A percentile compares a stretch with the other conserved stretches of the same genome.
These are phyloP conservation scores for Edaphochlamys debaryana DNA, from an alignment of 139 green algal genomes.

Conservation along the genomic window DNA sequence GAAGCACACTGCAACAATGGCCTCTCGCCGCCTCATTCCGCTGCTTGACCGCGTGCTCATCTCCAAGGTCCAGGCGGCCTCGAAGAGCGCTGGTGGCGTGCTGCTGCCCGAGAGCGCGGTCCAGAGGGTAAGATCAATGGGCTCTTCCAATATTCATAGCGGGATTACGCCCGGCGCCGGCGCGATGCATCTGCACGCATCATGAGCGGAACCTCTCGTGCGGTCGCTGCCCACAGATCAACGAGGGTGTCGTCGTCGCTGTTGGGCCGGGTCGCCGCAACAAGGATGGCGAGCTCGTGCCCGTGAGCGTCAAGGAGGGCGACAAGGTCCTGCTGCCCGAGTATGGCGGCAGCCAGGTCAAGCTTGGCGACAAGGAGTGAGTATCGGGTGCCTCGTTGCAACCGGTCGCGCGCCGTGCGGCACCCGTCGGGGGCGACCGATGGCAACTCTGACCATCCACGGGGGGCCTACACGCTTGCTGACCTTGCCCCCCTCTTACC, in stretches of 20 bases:
- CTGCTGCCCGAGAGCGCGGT: conserved; percentile 91
- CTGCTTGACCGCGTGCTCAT: conserved; percentile 89
- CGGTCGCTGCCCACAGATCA: conserved; percentile 76
- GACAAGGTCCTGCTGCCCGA: conserved; percentile 98
- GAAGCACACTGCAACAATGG: too few relatives aligned
- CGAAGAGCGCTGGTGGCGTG: conserved; percentile 90
- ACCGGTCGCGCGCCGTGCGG: background rate
- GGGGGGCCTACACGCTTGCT: too few relatives aligned
- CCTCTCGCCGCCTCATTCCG: conserved; percentile 61
- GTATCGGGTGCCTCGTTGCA: conserved; percentile 24
- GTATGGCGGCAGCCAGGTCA: conserved; percentile 92
- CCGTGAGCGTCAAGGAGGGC: conserved; percentile 88
- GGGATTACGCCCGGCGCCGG: too few relatives aligned
- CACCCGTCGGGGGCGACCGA: too few relatives aligned
- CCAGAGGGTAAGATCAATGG: conserved; percentile 76
- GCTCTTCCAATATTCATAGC: too few relatives aligned
- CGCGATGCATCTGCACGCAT: too few relatives aligned
- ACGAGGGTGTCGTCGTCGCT: conserved; percentile 92
- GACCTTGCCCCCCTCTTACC: too few relatives aligned
- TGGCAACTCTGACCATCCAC: too few relatives aligned
- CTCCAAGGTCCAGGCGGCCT: conserved; percentile 81
- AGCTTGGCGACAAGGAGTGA: conserved; percentile 96
- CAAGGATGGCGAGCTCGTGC: conserved; percentile 80
- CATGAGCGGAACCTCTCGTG: too few relatives aligned
- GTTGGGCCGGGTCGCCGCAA: conserved; percentile 87